A percentile compares a stretch with the other conserved stretches of the same genome.
phyloP scores from a whole-genome alignment of 2,329 filamentous ascomycete genomes.

The Aureobasidium musti region DNA sequence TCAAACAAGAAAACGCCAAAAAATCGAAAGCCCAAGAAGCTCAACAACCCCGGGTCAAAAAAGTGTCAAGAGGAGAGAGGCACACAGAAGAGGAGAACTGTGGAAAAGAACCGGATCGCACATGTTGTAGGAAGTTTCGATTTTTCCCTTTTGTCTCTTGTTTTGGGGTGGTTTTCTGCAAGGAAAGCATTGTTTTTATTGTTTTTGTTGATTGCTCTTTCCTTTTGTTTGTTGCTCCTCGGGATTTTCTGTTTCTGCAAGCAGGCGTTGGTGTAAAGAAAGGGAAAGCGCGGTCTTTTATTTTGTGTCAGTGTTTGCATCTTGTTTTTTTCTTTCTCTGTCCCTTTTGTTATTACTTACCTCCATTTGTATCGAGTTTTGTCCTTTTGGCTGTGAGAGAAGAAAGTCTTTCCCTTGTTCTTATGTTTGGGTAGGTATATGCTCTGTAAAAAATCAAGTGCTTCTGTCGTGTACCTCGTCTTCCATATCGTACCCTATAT shows the following conservation, averaged over 20 bases:
- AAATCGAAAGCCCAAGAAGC: background rate
- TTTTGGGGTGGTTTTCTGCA: background rate
- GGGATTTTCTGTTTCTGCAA: background rate
- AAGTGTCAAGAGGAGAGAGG: background rate
- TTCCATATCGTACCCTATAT: too few relatives aligned
- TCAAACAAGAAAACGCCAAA: background rate
- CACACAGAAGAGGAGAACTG: background rate
- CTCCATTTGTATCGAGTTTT: background rate
- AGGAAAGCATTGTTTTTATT: background rate
- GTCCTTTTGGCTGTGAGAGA: background rate
- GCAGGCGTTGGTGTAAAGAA: conserved; percentile 24
- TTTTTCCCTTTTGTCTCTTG: background rate
- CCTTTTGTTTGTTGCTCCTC: background rate
- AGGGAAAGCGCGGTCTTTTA: conserved; percentile 10
- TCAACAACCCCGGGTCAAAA: background rate
- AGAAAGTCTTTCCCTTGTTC: background rate
- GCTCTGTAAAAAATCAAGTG: background rate
- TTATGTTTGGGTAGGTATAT: background rate
- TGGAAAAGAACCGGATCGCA: background rate
- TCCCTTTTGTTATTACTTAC: background rate
- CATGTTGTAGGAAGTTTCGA: background rate
- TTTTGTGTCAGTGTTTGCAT: conserved; percentile 2
- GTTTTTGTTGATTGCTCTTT: background rate
- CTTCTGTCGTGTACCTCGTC: background rate
- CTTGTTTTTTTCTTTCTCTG: background rate